A percentile compares a stretch with the other conserved stretches of the same genome.
phyloP scores from a whole-genome alignment of 1,139 yeast species.

The Protomyces arabidopsidicola region DNA sequence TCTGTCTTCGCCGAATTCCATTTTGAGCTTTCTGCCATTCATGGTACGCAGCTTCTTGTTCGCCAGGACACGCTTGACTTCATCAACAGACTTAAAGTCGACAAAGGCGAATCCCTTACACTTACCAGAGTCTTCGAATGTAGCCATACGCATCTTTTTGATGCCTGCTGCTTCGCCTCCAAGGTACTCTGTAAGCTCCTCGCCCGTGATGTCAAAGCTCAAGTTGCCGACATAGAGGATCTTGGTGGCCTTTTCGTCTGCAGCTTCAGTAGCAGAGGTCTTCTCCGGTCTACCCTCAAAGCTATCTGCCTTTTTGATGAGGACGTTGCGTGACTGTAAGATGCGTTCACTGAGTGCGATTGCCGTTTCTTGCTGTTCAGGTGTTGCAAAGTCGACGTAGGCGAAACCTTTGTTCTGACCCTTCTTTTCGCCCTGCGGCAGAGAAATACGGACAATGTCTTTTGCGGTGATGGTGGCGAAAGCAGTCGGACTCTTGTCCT shows the following conservation, averaged over 20 bases:
- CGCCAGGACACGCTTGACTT: conserved; percentile 70
- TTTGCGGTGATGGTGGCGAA: conserved; percentile 39
- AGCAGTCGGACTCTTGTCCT: conserved; percentile 38
- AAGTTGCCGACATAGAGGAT: conserved; percentile 89
- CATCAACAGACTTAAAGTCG: conserved; percentile 74
- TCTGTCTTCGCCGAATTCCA: conserved; percentile 95
- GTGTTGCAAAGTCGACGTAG: conserved; percentile 72
- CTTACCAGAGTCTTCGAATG: conserved; percentile 91
- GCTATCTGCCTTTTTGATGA: conserved; percentile 75
- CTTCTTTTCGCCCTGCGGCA: conserved; percentile 40
- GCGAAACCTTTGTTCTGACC: conserved; percentile 72
- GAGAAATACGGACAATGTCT: conserved; percentile 44
- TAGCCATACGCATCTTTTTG: conserved; percentile 78
- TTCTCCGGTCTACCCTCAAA: conserved; percentile 81
- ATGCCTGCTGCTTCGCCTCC: conserved; percentile 21
- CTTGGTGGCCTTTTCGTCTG: conserved; percentile 71
- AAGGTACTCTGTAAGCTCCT: conserved; percentile 69
- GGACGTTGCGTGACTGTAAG: conserved; percentile 76
- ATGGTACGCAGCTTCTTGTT: conserved; percentile 45
- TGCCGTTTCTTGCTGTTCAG: conserved; percentile 59
- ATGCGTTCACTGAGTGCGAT: conserved; percentile 63
- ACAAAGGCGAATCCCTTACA: conserved; percentile 95
- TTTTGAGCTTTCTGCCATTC: conserved; percentile 69
- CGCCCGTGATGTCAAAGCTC: conserved; percentile 88
- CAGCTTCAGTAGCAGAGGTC: conserved; percentile 35